Conservation (phyloP, 2,329 filamentous ascomycete genomes). For the Arachnopeziza araneosa region DNA sequence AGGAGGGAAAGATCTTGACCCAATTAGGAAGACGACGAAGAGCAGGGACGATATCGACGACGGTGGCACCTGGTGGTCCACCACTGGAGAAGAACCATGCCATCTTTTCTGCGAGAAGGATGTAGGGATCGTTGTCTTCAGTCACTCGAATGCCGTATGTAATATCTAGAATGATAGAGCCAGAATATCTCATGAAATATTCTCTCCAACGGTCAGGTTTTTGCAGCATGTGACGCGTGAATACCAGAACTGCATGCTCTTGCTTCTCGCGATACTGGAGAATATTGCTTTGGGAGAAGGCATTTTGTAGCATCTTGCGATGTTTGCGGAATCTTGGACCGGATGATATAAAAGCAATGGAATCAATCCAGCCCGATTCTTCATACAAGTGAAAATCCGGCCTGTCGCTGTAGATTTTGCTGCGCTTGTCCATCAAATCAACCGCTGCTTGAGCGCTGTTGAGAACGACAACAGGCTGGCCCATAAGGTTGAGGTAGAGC, state of each 20-base stretch:
- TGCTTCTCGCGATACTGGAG: constrained; percentile 28
- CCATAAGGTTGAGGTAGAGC: constrained; percentile 18
- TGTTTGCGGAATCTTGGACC: constrained; percentile 40
- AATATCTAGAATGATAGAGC: constrained; percentile 38
- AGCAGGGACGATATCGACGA: constrained; percentile 44
- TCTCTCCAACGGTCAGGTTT: constrained; percentile 31
- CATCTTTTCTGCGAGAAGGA: constrained; percentile 28
- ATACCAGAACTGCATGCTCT: constrained; percentile 30
- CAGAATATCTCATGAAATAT: constrained; percentile 30
- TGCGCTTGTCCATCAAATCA: constrained; percentile 41
- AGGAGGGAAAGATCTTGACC: constrained; percentile 7
- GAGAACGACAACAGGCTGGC: constrained; percentile 37
- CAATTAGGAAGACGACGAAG: constrained; percentile 35
- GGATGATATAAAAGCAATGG: constrained; percentile 41
- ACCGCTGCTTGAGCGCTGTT: constrained; percentile 38
- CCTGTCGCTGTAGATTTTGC: constrained; percentile 40
- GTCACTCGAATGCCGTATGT: constrained; percentile 39
- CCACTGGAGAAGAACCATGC: constrained; percentile 28
- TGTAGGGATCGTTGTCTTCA: constrained; percentile 35
- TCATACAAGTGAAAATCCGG: constrained; percentile 37
- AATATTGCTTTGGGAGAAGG: constrained; percentile 37
- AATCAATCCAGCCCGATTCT: constrained; percentile 37
- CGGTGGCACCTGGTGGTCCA: constrained; percentile 30
- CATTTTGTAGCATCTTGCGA: constrained; percentile 38
- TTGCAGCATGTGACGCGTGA: constrained; percentile 30